Evolutionary conservation across 2,329 filamentous ascomycete species (phyloP), one percentile per base, ranked within the genome.

Genomic region (Penicillium sp.): DNA sequence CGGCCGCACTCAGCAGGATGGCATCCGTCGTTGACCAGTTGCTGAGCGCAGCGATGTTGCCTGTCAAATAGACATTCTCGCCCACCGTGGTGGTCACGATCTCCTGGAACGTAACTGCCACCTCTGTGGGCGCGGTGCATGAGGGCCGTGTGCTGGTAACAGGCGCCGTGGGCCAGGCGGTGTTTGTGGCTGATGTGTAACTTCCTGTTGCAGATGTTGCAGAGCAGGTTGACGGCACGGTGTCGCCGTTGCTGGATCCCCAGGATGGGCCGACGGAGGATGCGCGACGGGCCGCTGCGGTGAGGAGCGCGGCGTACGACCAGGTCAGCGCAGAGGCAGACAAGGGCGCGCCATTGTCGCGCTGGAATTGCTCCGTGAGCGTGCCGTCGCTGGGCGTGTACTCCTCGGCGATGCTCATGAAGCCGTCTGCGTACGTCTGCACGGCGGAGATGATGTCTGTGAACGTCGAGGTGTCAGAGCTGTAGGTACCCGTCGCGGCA

Each of bases 61-160:
- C 88, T 0, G 81, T 77, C 12, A 91, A 69, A 68, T 85, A 88
- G 65, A 91, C 78, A 8, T 79, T 84, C 68, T 90, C 79, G 3
- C 87, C 88, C 49, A 69, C 83, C 2, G 65, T 66, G 0, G 87
- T 90, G 1, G 73, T 77, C 20, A 80, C 83, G 1, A 77, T 65
- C 60, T 81, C 83, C 48, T 83, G 75, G 71, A 91, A 90, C 0
- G 83, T 83, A 7, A 91, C 82, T 0, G 81, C 74, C 6, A 88
- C 79, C 0, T 77, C 70, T 0, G 77, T 66, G 0, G 68, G 63
- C 2, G 65, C 62, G 9, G 64, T 62, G 23, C 64, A 64, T 16
- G 60, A 53, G 1, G 59, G 52, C 11, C 51, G 60, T n/a, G 50
- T 47, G 11, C 45, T 48, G 24, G 11, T 33, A 1, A 42, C 21